Evolutionary conservation across 129 eudicot species (phyloP).

Genomic region (Glebionis coronaria): DNA sequence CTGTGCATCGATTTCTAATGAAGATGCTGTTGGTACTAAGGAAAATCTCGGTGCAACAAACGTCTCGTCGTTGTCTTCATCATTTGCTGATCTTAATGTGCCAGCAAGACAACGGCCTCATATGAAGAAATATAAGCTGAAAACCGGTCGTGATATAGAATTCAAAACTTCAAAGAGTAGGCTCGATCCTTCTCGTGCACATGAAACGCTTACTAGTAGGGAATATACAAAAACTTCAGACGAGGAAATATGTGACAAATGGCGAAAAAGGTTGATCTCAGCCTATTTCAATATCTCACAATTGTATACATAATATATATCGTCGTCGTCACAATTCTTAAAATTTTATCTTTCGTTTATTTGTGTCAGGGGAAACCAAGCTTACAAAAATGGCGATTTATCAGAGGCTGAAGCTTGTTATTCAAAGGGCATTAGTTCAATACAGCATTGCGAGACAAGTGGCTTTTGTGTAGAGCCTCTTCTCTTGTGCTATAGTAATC

Average conservation of each 20-base stretch:
- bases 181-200: slow-evolving; percentile 15
- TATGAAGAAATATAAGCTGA: slow-evolving; percentile 63
- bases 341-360: slow-evolving; percentile 9
- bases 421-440: slow-evolving; percentile 66
- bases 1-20: slow-evolving; percentile 30
- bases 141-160: slow-evolving; percentile 38
- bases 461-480: slow-evolving; percentile 52
- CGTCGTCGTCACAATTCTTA: background rate
- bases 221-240: slow-evolving; percentile 34
- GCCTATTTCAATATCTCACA: slow-evolving; percentile 16
- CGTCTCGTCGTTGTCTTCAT: slow-evolving; percentile 26
- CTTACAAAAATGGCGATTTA: slow-evolving; percentile 70
- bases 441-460: slow-evolving; percentile 27
- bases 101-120: slow-evolving; percentile 43
- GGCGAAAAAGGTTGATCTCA: slow-evolving; percentile 72
- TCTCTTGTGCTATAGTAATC: slow-evolving; percentile 91
- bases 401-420: slow-evolving; percentile 75
- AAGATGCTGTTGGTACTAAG: slow-evolving; percentile 19
- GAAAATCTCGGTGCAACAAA: slow-evolving; percentile 12
- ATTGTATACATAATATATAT: background rate
- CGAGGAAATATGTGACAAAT: slow-evolving; percentile 65
- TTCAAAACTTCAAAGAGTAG: slow-evolving; percentile 22
- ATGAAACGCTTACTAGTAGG: slow-evolving; percentile 26
- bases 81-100: slow-evolving; percentile 38
- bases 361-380: slow-evolving; percentile 86